These are phyloP conservation scores for Phytophthora europaea DNA, from an alignment of 352 stramenopile genomes.

Conservation along the genomic window DNA sequence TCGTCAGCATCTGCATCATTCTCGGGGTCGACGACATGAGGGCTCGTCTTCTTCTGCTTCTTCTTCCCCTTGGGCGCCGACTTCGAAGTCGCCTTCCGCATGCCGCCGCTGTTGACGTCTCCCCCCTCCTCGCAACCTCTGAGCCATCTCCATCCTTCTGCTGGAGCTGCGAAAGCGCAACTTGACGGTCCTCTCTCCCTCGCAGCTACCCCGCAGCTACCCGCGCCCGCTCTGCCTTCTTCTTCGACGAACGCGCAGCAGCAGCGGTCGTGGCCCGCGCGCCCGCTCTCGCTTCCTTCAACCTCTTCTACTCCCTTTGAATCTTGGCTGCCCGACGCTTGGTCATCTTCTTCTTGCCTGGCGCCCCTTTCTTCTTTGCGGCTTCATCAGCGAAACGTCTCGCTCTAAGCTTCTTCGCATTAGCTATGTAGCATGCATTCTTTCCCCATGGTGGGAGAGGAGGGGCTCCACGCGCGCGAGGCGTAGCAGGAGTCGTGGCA, in stretches of 20 bases:
- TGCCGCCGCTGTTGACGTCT: not conserved
- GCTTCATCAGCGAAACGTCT: not conserved
- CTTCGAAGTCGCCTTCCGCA: not conserved
- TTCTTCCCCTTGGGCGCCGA: not conserved
- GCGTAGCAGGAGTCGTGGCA: not conserved
- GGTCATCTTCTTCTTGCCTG: not conserved
- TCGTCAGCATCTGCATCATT: not conserved
- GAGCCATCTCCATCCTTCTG: not conserved
- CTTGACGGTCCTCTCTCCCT: not conserved
- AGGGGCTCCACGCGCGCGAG: not conserved
- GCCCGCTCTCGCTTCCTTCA: not conserved
- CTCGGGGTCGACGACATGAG: not conserved
- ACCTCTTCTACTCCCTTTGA: not conserved
- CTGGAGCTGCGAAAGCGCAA: not conserved
- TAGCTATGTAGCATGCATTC: not conserved
- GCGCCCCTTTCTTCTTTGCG: not conserved
- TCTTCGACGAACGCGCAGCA: not conserved
- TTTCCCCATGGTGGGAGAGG: not conserved
- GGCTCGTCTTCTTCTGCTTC: not conserved
- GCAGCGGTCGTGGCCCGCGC: not conserved
- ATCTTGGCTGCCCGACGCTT: not conserved
- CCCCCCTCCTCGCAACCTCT: not conserved
- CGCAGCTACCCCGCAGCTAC: not conserved
- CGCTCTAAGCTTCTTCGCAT: not conserved
- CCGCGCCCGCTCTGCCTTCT: not conserved